Conservation (phyloP, 2,329 filamentous ascomycete genomes). For the Nemania sp. region DNA sequence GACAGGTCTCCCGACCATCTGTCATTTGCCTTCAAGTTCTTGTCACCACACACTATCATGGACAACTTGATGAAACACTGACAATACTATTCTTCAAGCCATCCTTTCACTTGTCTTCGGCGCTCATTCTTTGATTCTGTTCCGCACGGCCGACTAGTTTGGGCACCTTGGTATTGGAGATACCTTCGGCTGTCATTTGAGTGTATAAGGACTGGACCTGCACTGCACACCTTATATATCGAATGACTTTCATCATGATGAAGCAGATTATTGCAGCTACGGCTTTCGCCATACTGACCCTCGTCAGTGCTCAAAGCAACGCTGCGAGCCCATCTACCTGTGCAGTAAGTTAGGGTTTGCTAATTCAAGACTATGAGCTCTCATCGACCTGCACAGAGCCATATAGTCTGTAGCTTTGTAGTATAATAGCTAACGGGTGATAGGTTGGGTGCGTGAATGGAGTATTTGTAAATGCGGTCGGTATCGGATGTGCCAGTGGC, state of each 20-base stretch:
- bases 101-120: conserved; percentile 14
- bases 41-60: conserved; percentile 12
- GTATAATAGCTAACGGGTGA: conserved; percentile 18
- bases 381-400: background rate
- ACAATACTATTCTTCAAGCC: conserved; percentile 5
- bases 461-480: conserved; percentile 28
- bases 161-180: conserved; percentile 27
- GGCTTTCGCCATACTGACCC: conserved; percentile 24
- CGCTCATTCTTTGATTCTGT: conserved; percentile 22
- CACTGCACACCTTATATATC: no score
- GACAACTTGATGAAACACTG: conserved; percentile 13
- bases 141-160: conserved; percentile 29
- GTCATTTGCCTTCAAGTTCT: background rate
- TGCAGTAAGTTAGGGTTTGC: conserved; percentile 29
- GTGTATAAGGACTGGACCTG: no score
- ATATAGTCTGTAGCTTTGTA: background rate
- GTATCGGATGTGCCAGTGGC: conserved; percentile 34
- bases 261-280: conserved; percentile 20
- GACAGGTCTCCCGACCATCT: background rate
- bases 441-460: conserved; percentile 37
- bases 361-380: background rate
- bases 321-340: conserved; percentile 26
- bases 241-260: conserved; percentile 24
- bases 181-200: conserved; percentile 27
- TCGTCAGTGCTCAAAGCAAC: conserved; percentile 28